A percentile compares a stretch with the other conserved stretches of the same genome.
Evolutionary conservation across 2,329 filamentous ascomycete genomes (phyloP).

Genomic region (Cladosporium sp.): DNA sequence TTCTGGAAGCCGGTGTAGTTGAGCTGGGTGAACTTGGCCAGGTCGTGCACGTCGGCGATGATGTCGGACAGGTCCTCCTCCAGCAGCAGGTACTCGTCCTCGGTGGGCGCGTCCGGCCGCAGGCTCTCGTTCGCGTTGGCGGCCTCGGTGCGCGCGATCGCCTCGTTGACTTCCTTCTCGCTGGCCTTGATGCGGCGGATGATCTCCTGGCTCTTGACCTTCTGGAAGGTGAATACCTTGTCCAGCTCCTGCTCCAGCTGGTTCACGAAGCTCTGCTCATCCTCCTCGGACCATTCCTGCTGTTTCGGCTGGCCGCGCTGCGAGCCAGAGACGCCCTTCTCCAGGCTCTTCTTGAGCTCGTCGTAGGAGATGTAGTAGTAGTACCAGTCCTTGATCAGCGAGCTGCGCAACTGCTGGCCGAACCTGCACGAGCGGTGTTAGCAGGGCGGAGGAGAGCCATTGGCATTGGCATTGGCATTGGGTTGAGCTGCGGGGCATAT

Average conservation of each 20-base stretch:
- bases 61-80: constrained; percentile 96
- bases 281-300: constrained; percentile 78
- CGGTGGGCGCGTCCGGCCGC: constrained; percentile 51
- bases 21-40: constrained; percentile 95
- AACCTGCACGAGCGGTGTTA: constrained; percentile 51
- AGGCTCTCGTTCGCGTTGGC: constrained; percentile 29
- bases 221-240: constrained; percentile 96
- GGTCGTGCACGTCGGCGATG: constrained; percentile 95
- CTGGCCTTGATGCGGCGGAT: constrained; percentile 79
- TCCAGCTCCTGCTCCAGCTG: constrained; percentile 88
- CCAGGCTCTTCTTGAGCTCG: constrained; percentile 77
- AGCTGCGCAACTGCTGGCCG: constrained; percentile 92
- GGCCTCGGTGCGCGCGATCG: constrained; percentile 61
- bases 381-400: constrained; percentile 92
- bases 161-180: constrained; percentile 83
- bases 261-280: constrained; percentile 82
- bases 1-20: constrained; percentile 99
- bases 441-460: background rate
- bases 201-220: constrained; percentile 95
- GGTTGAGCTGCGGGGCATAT: constrained; percentile 7
- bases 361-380: constrained; percentile 99
- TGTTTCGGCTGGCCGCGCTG: constrained; percentile 26
- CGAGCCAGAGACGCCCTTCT: constrained; percentile 34
- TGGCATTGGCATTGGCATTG: background rate
- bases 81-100: constrained; percentile 89